Conservation (phyloP, 306 rosid genomes). For the Clitoria ternatea region DNA sequence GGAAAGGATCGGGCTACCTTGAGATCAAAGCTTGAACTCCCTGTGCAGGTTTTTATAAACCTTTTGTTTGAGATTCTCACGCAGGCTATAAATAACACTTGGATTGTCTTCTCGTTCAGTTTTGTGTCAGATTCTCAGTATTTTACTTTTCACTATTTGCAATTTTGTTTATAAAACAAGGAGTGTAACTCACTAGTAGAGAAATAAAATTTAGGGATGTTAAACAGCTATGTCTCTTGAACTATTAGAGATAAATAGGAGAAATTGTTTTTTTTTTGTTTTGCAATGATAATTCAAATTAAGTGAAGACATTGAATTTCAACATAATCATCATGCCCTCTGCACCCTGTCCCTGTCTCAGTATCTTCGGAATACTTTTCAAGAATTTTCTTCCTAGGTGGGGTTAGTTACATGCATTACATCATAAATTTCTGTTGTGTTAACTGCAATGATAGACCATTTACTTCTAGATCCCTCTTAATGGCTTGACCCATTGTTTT, state of each 20-base stretch:
- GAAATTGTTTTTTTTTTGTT: neutral
- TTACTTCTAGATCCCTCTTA: neutral
- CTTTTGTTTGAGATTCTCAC: conserved; percentile 3
- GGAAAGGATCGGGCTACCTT: conserved; percentile 86
- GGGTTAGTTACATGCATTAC: neutral
- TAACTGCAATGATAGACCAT: neutral
- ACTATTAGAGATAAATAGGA: neutral
- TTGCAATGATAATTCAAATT: conserved; percentile 4
- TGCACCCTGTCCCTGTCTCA: too few relatives aligned
- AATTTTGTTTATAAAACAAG: conserved; percentile 13
- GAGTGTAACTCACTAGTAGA: neutral
- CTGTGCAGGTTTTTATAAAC: conserved; percentile 79
- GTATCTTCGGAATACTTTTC: neutral
- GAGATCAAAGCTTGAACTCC: conserved; percentile 98
- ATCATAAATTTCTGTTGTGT: neutral
- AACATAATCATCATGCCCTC: neutral
- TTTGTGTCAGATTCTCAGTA: conserved; percentile 12
- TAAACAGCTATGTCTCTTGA: neutral
- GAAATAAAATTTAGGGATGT: neutral
- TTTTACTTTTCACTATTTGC: conserved; percentile 1
- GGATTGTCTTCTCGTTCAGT: conserved; percentile 6
- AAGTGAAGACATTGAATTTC: neutral
- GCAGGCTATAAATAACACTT: neutral
- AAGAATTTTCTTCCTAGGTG: neutral
- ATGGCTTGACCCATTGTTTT: neutral